These are phyloP conservation scores for Amylostereum areolatum DNA, from an alignment of 1,284 basidiomycete species.

Conservation along the genomic window DNA sequence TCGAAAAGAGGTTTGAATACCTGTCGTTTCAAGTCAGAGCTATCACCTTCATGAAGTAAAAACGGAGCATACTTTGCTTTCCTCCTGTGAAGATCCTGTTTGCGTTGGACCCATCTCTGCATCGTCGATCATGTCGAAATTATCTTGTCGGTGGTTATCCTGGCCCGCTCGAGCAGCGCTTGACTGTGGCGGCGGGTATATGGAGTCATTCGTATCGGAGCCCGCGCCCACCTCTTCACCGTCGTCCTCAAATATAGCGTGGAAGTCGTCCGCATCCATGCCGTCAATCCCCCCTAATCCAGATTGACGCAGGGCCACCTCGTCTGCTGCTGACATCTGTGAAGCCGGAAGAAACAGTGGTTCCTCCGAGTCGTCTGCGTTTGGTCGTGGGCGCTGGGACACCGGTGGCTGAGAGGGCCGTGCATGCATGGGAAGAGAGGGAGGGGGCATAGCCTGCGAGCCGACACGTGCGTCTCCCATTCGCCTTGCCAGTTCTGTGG, in stretches of 20 bases:
- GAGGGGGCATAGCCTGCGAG: constrained; percentile 5
- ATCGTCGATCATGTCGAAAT: constrained; percentile 33
- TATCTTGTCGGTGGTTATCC: constrained; percentile 14
- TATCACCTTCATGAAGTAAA: neutral
- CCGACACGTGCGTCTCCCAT: constrained; percentile 7
- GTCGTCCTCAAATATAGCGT: constrained; percentile 58
- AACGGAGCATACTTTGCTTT: constrained; percentile 26
- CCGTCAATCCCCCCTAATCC: constrained; percentile 54
- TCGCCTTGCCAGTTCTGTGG: constrained; percentile 20
- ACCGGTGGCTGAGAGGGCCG: constrained; percentile 25
- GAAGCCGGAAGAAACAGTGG: constrained; percentile 62
- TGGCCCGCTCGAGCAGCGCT: constrained; percentile 10
- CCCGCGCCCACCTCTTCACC: constrained; percentile 55
- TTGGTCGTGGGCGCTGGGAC: constrained; percentile 11
- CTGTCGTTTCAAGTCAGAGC: constrained; percentile 22
- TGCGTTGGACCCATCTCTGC: constrained; percentile 51
- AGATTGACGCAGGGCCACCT: constrained; percentile 44
- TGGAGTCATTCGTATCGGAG: constrained; percentile 13
- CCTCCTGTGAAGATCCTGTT: constrained; percentile 12
- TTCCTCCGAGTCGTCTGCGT: constrained; percentile 23
- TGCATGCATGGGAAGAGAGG: constrained; percentile 9
- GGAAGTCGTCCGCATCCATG: constrained; percentile 59
- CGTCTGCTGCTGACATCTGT: constrained; percentile 51
- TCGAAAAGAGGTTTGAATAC: constrained; percentile 62
- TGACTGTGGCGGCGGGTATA: neutral